Percentiles rank a stretch among this genome's conserved stretches.
Conservation (phyloP, 164 flowering plant species). For the Platanus orientalis region DNA sequence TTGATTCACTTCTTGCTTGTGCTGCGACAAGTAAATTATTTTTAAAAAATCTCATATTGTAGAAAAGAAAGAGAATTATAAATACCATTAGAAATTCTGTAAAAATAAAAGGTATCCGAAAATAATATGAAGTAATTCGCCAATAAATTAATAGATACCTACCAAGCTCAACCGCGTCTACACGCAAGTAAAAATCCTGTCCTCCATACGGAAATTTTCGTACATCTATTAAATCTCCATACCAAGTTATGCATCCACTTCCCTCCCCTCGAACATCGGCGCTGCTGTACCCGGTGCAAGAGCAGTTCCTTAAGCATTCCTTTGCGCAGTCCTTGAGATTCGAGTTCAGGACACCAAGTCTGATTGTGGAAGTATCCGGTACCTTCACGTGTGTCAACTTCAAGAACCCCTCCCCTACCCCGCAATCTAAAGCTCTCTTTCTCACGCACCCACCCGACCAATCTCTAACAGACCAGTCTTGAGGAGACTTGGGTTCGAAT, state of each 20-base stretch:
- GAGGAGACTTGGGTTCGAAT: conserved; percentile 2
- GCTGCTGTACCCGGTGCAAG: conserved; percentile 32
- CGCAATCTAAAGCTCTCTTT: neutral
- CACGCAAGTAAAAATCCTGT: conserved; percentile 23
- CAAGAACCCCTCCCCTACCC: conserved; percentile 7
- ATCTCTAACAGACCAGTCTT: neutral
- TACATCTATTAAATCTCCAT: conserved; percentile 23
- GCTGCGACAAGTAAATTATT: too few relatives aligned
- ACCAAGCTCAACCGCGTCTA: conserved; percentile 28
- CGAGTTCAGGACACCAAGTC: conserved; percentile 8
- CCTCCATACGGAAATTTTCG: conserved; percentile 10
- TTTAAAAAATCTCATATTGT: too few relatives aligned
- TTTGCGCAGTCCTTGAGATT: conserved; percentile 16
- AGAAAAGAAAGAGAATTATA: too few relatives aligned
- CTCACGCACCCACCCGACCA: conserved; percentile 6
- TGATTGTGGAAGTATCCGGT: conserved; percentile 19
- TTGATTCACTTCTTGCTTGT: too few relatives aligned
- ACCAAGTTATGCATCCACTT: conserved; percentile 33
- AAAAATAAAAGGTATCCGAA: too few relatives aligned
- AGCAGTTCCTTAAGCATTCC: conserved; percentile 29
- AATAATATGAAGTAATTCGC: too few relatives aligned
- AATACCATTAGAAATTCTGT: too few relatives aligned
- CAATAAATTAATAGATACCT: neutral
- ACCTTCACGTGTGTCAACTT: conserved; percentile 10
- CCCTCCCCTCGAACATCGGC: conserved; percentile 12